These are phyloP conservation scores for Scytalidium sp. DNA, from an alignment of 2,329 filamentous ascomycete species.

Conservation along the genomic window DNA sequence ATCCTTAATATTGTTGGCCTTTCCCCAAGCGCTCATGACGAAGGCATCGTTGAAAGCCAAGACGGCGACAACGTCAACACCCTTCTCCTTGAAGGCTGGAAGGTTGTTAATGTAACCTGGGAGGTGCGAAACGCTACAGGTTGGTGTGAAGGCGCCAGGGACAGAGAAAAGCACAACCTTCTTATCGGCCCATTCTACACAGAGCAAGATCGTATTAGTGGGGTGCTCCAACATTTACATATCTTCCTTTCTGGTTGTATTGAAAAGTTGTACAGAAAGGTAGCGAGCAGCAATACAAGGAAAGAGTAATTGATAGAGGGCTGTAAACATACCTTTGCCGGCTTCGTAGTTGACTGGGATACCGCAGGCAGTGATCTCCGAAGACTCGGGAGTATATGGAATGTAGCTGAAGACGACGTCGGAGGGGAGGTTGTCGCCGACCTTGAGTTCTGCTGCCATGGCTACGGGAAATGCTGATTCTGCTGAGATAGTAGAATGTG, in stretches of 20 bases:
- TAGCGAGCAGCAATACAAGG: no score
- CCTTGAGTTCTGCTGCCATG: slow-evolving; percentile 38
- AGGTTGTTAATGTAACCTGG: slow-evolving; percentile 66
- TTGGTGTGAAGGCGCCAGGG: slow-evolving; percentile 68
- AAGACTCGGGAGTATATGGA: slow-evolving; percentile 67
- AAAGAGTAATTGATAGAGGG: neutral
- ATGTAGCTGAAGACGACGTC: slow-evolving; percentile 83
- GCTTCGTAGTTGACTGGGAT: slow-evolving; percentile 76
- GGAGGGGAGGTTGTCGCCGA: slow-evolving; percentile 79
- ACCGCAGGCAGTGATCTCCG: slow-evolving; percentile 72
- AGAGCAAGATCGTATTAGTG: neutral
- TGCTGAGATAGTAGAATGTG: slow-evolving; percentile 1
- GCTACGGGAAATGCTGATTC: slow-evolving; percentile 4
- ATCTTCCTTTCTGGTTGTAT: no score
- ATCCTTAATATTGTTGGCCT: slow-evolving; percentile 63
- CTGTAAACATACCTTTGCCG: slow-evolving; percentile 56
- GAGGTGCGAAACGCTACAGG: slow-evolving; percentile 65
- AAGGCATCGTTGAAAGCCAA: slow-evolving; percentile 68
- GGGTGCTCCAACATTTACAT: no score
- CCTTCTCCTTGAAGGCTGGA: slow-evolving; percentile 57
- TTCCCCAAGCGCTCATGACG: slow-evolving; percentile 71
- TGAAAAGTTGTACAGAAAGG: no score
- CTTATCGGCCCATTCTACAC: slow-evolving; percentile 64
- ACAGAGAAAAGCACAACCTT: slow-evolving; percentile 69
- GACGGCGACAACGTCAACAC: slow-evolving; percentile 65